phyloP scores from a whole-genome alignment of 371 early-diverging fungal species.

The Parasitella parasitica region DNA sequence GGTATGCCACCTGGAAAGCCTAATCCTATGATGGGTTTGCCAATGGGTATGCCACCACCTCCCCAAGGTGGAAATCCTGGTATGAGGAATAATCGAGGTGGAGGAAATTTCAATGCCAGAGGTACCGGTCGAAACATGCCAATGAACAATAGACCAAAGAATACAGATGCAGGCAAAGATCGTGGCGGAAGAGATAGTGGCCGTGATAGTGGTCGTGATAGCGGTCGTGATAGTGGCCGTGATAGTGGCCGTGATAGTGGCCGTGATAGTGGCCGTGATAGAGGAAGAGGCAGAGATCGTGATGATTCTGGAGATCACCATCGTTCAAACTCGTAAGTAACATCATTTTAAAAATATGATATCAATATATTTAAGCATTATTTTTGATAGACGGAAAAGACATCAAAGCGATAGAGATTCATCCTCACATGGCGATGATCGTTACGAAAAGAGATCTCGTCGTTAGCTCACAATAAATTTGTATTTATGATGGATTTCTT shows the following conservation, averaged over 20 bases:
- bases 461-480: conserved; percentile 4
- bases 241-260: neutral
- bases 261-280: conserved; percentile 5
- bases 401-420: conserved; percentile 15
- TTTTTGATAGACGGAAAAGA: conserved; percentile 18
- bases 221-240: neutral
- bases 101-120: conserved; percentile 11
- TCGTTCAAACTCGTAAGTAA: conserved; percentile 26
- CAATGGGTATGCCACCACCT: conserved; percentile 16
- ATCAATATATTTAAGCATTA: neutral
- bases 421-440: conserved; percentile 17
- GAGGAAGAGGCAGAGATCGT: conserved; percentile 16
- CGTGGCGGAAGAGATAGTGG: conserved; percentile 10
- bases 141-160: conserved; percentile 14
- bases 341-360: neutral
- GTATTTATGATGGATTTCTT: neutral
- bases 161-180: conserved; percentile 13
- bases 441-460: conserved; percentile 20
- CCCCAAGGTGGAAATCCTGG: conserved; percentile 3
- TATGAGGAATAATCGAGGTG: conserved; percentile 9
- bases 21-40: conserved; percentile 22
- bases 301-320: conserved; percentile 18
- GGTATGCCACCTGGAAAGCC: conserved; percentile 20
- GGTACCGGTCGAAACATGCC: conserved; percentile 15
- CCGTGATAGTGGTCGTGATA: neutral